phyloP scores from a whole-genome alignment of 768 basidiomycete species.

The Xanthoconium purpureum region DNA sequence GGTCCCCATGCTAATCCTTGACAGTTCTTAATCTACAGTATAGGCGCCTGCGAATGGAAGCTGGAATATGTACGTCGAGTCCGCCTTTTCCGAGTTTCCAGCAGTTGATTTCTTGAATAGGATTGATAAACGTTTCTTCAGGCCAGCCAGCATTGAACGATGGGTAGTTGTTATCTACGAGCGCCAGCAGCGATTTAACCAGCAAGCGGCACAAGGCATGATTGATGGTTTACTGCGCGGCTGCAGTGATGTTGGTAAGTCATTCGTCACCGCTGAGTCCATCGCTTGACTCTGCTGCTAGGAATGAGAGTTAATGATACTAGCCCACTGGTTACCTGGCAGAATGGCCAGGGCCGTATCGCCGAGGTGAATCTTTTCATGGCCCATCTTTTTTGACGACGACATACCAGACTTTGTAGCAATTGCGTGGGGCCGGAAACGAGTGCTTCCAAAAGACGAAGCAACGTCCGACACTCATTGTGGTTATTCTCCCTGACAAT shows the following conservation, averaged over 20 bases:
- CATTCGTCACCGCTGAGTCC: not conserved
- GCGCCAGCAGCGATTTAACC: conserved; percentile 52
- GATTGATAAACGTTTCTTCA: conserved; percentile 71
- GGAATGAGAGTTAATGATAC: conserved; percentile 56
- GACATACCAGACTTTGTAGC: conserved; percentile 25
- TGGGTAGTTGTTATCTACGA: conserved; percentile 74
- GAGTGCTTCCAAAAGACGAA: conserved; percentile 41
- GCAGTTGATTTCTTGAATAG: conserved; percentile 32
- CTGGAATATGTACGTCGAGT: conserved; percentile 68
- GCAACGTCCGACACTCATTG: conserved; percentile 53
- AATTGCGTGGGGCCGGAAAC: conserved; percentile 50
- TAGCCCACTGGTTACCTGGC: conserved; percentile 47
- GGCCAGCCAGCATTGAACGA: conserved; percentile 46
- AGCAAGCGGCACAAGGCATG: conserved; percentile 50
- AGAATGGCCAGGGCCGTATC: conserved; percentile 57
- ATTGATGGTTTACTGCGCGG: conserved; percentile 47
- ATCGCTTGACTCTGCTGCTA: conserved; percentile 21
- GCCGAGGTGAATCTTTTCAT: conserved; percentile 35
- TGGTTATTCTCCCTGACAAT: conserved; percentile 69
- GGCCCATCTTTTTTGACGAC: not conserved
- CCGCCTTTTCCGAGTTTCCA: not conserved
- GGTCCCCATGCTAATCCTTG: no score
- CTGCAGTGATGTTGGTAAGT: conserved; percentile 59
- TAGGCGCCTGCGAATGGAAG: conserved; percentile 63
- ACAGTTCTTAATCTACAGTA: conserved; percentile 4